A percentile compares a stretch with the other conserved stretches of the same genome.
Evolutionary conservation across 78 protist species (phyloP).

Genomic region (Isochrysis galbana): DNA sequence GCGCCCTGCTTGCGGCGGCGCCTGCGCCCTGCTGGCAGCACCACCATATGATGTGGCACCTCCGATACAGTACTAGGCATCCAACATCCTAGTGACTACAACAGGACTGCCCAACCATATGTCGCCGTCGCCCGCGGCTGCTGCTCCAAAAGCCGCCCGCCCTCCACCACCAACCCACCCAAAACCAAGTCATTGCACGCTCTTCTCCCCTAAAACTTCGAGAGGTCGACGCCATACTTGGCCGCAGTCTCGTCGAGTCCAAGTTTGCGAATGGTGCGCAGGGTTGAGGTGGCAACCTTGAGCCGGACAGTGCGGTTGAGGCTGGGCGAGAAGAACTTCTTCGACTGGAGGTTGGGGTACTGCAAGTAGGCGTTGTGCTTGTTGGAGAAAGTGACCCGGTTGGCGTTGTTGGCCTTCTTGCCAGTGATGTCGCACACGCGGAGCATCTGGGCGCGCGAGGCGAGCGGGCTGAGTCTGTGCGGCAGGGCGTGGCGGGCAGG

Average conservation of each 20-base stretch:
- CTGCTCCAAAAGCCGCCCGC: too few species aligned
- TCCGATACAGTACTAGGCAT: too few species aligned
- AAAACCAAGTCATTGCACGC: too few species aligned
- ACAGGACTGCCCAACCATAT: too few species aligned
- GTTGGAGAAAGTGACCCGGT: conserved; percentile 18
- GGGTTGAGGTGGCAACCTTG: background rate
- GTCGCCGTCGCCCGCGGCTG: too few species aligned
- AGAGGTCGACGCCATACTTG: background rate
- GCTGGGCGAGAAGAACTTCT: background rate
- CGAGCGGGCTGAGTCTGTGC: too few species aligned
- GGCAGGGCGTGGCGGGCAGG: too few species aligned
- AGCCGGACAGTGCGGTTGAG: background rate
- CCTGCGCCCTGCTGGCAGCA: too few species aligned
- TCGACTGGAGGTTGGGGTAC: conserved; percentile 16
- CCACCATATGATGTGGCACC: too few species aligned
- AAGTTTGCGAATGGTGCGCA: conserved; percentile 23
- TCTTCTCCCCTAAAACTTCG: conserved; percentile 1
- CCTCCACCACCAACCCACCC: too few species aligned
- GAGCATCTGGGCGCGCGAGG: background rate
- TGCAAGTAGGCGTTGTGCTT: background rate
- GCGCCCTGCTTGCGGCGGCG: too few species aligned
- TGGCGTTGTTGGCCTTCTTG: background rate
- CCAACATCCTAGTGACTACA: too few species aligned
- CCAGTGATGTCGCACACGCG: background rate
- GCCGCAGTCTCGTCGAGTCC: background rate